Evolutionary conservation across 2,329 filamentous ascomycete genomes (phyloP).

Genomic region (Monosporascus sp.): DNA sequence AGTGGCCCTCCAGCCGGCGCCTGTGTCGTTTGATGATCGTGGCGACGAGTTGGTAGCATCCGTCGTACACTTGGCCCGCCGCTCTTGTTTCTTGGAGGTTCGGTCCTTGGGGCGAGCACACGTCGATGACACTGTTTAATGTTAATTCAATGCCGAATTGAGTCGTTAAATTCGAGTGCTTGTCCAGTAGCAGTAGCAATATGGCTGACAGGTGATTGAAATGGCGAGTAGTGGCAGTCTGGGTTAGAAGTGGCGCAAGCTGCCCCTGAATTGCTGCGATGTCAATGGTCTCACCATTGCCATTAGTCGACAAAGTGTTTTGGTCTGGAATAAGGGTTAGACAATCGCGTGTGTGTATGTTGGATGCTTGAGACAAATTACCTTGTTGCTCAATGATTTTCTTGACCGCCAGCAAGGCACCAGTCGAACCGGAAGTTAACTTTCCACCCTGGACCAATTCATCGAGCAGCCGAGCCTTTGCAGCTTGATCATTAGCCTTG

Average conservation of each 20-base stretch:
- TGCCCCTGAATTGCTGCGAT: constrained; percentile 18
- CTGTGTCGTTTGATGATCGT: constrained; percentile 55
- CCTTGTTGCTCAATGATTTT: constrained; percentile 19
- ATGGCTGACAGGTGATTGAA: constrained; percentile 22
- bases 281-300: constrained; percentile 13
- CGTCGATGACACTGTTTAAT: constrained; percentile 37
- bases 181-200: constrained; percentile 41
- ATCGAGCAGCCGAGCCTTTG: constrained; percentile 14
- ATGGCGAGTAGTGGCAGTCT: constrained; percentile 18
- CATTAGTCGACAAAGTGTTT: constrained; percentile 1
- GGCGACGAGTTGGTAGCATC: constrained; percentile 50
- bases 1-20: constrained; percentile 56
- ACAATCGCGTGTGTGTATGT: background rate
- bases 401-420: constrained; percentile 17
- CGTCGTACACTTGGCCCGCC: constrained; percentile 35
- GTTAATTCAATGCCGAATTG: constrained; percentile 56
- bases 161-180: constrained; percentile 43
- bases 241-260: constrained; percentile 17
- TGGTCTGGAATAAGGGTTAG: constrained; percentile 13
- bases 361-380: constrained; percentile 5
- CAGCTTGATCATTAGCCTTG: constrained; percentile 10
- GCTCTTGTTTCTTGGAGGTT: constrained; percentile 17
- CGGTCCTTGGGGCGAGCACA: constrained; percentile 23
- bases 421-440: constrained; percentile 14
- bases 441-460: constrained; percentile 13